These are phyloP conservation scores for Talaromyces proteolyticus DNA, from an alignment of 495 filamentous ascomycete species.

Conservation along the genomic window DNA sequence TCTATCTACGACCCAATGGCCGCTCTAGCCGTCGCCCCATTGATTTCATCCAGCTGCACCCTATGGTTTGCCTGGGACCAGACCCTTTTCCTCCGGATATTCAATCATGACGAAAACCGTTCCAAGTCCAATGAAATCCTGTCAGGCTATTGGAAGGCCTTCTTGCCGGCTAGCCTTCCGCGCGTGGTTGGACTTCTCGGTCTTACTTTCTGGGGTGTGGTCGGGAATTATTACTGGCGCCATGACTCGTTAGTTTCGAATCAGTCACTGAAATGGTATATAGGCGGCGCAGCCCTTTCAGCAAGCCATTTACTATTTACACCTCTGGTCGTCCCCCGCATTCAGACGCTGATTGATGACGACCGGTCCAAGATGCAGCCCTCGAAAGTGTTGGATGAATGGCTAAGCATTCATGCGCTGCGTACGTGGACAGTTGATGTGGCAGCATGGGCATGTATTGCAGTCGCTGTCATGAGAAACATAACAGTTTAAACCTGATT, in stretches of 20 bases:
- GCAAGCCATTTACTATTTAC: slow-evolving; percentile 18
- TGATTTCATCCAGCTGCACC: slow-evolving; percentile 32
- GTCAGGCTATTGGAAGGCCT: slow-evolving; percentile 9
- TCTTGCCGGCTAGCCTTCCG: slow-evolving; percentile 12
- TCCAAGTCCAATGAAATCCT: slow-evolving; percentile 12
- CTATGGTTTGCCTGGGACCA: slow-evolving; percentile 27
- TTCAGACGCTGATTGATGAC: slow-evolving; percentile 14
- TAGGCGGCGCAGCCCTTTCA: slow-evolving; percentile 7
- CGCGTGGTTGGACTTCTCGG: slow-evolving; percentile 1
- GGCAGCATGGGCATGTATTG: slow-evolving; percentile 14
- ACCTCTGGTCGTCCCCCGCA: slow-evolving; percentile 12
- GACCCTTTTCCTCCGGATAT: slow-evolving; percentile 21
- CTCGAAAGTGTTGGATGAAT: slow-evolving; percentile 11
- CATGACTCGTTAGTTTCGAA: neutral
- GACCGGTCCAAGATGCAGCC: slow-evolving; percentile 2
- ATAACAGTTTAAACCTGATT: neutral
- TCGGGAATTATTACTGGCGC: slow-evolving; percentile 7
- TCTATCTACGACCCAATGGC: slow-evolving; percentile 30
- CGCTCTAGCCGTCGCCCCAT: slow-evolving; percentile 26
- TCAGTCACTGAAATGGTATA: slow-evolving; percentile 1
- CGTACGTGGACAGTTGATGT: slow-evolving; percentile 16
- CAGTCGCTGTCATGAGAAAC: slow-evolving; percentile 7
- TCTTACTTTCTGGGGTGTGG: neutral
- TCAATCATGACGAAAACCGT: slow-evolving; percentile 5
- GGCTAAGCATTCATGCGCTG: slow-evolving; percentile 15